These are phyloP conservation scores for Exophiala calicioides DNA, from an alignment of 2,329 filamentous ascomycete genomes.

Conservation along the genomic window DNA sequence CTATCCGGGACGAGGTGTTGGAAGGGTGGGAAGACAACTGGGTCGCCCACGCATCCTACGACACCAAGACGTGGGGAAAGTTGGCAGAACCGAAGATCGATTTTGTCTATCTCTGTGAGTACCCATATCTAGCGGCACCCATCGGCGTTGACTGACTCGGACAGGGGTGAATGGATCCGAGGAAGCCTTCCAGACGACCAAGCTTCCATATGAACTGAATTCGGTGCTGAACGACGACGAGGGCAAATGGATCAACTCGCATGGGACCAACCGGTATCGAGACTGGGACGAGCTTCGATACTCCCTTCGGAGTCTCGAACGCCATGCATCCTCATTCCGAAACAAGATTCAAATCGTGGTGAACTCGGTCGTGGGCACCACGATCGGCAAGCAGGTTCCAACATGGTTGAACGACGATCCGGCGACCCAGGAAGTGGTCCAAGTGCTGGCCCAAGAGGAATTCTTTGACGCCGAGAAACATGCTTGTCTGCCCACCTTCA, in stretches of 20 bases:
- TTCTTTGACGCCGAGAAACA: constrained; percentile 23
- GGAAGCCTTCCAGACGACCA: constrained; percentile 20
- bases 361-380: constrained; percentile 19
- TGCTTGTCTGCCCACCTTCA: constrained; percentile 24
- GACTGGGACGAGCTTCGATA: constrained; percentile 28
- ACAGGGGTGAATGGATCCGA: constrained; percentile 26
- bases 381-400: constrained; percentile 19
- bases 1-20: constrained; percentile 20
- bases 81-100: constrained; percentile 25
- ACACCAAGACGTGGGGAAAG: constrained; percentile 19
- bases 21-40: constrained; percentile 28
- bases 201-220: constrained; percentile 17
- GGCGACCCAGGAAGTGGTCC: constrained; percentile 13
- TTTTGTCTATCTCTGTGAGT: constrained; percentile 26
- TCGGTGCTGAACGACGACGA: constrained; percentile 24
- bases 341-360: constrained; percentile 27
- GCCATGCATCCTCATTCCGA: constrained; percentile 19
- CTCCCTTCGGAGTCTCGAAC: constrained; percentile 22
- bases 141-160: neutral
- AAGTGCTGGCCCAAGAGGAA: constrained; percentile 25
- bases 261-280: constrained; percentile 25
- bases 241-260: constrained; percentile 23
- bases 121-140: no score
- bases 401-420: constrained; percentile 22
- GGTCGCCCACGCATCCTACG: constrained; percentile 19